Evolutionary conservation across 805 yeast genomes (phyloP), one percentile per base, ranked within the genome.

Genomic region (Kuraishia cidri): DNA sequence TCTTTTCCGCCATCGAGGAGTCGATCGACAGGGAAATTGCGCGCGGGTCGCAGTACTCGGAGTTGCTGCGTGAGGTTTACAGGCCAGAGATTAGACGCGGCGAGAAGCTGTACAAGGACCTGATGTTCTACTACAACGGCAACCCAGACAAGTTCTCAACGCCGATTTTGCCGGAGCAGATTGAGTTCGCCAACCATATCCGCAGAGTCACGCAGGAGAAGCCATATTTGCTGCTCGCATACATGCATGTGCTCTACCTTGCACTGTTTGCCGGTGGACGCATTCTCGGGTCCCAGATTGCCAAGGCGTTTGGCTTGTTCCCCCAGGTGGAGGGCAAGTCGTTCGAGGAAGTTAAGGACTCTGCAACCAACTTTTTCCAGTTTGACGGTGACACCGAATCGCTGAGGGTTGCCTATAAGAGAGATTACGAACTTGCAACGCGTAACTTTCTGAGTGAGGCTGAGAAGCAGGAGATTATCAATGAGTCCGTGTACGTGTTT

Each of bases 251-350:
- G 30, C 68, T 84, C 74, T 84, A 84, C 56, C 59, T 84, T 48
- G 94, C 92, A 0, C 66, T 84, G 32, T 84, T 84, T 60, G 94
- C 94, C 2, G 95, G 95, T 32, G 94, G 94, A 12, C 65, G 77
- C 40, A 64, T 84, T 22, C 67, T 85, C 73, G 62, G 79, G 38
- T 75, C 87, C 1, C 70, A 76, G 12, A 56, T 84, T 19, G 62
- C 77, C 32, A 72, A 69, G 46, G 78, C 86, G 16, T 59, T 79
- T 5, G 84, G 87, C 2, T 55, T 83, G 35, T 81, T 82, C 66
- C 94, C 94, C 7, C 77, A 78, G 43, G 71, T 78, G 30, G 72
- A 72, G 34, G 85, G 84, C 18, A 62, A 74, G 43, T 53, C 72
- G n/a, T 75, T 73, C 33, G 78, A 69, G 31, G 85, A 82, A 34